These are phyloP conservation scores for Rhizopus arrhizus DNA, from an alignment of 371 early-diverging fungal species.

Conservation along the genomic window DNA sequence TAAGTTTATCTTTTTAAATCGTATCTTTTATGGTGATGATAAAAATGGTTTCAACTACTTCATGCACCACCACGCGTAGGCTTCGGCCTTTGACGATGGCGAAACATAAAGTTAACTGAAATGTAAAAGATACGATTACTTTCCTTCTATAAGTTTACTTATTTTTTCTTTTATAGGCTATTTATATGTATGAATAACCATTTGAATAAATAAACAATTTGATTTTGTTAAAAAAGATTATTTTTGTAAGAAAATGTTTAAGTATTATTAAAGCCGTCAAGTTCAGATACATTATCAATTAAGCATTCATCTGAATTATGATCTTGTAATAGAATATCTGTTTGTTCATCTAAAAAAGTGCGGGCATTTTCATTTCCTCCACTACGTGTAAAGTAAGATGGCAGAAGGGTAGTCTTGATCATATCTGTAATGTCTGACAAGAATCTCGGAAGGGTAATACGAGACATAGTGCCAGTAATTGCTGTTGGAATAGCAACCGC, in stretches of 20 bases:
- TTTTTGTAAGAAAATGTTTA: conserved; percentile 8
- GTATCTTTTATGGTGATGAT: conserved; percentile 19
- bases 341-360: conserved; percentile 49
- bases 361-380: conserved; percentile 38
- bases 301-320: conserved; percentile 47
- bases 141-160: neutral
- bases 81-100: conserved; percentile 22
- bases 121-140: conserved; percentile 8
- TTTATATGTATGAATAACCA: neutral
- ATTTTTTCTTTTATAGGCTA: neutral
- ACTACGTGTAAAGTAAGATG: conserved; percentile 29
- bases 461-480: conserved; percentile 41
- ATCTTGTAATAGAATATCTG: conserved; percentile 51
- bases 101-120: conserved; percentile 24
- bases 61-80: conserved; percentile 35
- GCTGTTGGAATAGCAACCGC: conserved; percentile 45
- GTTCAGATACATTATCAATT: conserved; percentile 38
- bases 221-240: too few relatives aligned
- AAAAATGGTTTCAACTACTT: conserved; percentile 26
- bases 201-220: neutral
- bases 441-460: conserved; percentile 41
- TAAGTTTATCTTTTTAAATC: conserved; percentile 7
- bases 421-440: conserved; percentile 29
- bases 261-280: conserved; percentile 47
- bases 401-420: conserved; percentile 30